Evolutionary conservation across 345 rosid genomes (phyloP).

Genomic region (Lumnitzera racemosa): DNA sequence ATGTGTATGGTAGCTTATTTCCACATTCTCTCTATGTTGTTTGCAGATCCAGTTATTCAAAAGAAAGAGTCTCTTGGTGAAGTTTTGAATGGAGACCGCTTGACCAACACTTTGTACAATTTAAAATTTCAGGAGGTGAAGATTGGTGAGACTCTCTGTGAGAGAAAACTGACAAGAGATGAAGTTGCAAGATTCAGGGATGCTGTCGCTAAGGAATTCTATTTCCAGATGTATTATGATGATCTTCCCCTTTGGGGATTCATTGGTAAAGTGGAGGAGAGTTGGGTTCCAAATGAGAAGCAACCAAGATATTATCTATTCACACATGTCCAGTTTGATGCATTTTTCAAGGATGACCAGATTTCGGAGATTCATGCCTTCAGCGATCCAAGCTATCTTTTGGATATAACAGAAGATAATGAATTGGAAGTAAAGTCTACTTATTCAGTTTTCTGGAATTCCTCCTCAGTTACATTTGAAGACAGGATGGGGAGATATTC

Average conservation of each 20-base stretch:
- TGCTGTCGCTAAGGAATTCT: slow-evolving; percentile 52
- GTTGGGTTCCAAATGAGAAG: slow-evolving; percentile 21
- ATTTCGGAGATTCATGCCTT: slow-evolving; percentile 51
- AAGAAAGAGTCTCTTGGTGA: slow-evolving; percentile 70
- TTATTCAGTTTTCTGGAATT: slow-evolving; percentile 72
- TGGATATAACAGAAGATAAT: slow-evolving; percentile 60
- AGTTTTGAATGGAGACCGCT: slow-evolving; percentile 72
- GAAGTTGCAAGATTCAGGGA: slow-evolving; percentile 48
- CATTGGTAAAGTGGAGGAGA: slow-evolving; percentile 66
- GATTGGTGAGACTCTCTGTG: slow-evolving; percentile 29
- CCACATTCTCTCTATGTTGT: slow-evolving; percentile 2
- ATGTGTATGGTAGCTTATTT: too few species aligned
- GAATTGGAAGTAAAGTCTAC: slow-evolving; percentile 56
- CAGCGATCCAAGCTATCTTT: slow-evolving; percentile 51
- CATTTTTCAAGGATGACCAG: slow-evolving; percentile 43
- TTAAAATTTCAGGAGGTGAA: slow-evolving; percentile 52
- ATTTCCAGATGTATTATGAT: slow-evolving; percentile 82
- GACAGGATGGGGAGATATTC: slow-evolving; percentile 63
- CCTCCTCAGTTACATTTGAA: slow-evolving; percentile 35
- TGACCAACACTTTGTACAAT: slow-evolving; percentile 42
- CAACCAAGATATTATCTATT: slow-evolving; percentile 48
- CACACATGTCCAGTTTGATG: slow-evolving; percentile 60
- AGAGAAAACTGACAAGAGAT: slow-evolving; percentile 35
- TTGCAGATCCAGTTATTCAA: slow-evolving; percentile 47
- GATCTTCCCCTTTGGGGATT: slow-evolving; percentile 94